phyloP scores from a whole-genome alignment of 345 rosid species.

The Salix koriyanagi region DNA sequence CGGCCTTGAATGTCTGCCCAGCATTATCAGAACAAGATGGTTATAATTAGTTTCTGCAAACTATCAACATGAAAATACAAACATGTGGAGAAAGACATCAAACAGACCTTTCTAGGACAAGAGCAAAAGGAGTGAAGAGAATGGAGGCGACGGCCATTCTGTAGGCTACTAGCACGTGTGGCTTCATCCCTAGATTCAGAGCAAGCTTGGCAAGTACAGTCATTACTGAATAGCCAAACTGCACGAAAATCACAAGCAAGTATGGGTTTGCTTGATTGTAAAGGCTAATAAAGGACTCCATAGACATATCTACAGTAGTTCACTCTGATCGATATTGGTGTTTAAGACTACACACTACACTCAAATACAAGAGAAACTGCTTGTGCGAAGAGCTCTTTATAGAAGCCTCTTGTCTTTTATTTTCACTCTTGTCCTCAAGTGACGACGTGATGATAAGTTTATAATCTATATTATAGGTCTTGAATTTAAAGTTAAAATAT shows the following conservation, averaged over 20 bases:
- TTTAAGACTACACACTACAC: not conserved
- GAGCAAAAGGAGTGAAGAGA: not conserved
- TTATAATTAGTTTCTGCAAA: not conserved
- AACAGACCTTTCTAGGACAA: not conserved
- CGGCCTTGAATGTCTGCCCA: not conserved
- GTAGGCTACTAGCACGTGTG: not conserved
- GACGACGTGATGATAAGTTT: too few relatives aligned
- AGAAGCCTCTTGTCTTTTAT: not conserved
- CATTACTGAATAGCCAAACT: not conserved
- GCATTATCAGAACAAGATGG: not conserved
- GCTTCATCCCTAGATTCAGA: not conserved
- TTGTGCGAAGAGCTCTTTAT: not conserved
- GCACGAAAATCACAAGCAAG: not conserved
- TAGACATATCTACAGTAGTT: not conserved
- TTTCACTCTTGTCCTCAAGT: too few relatives aligned
- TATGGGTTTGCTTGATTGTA: not conserved
- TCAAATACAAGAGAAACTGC: not conserved
- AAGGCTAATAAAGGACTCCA: not conserved
- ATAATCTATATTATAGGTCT: fast-evolving
- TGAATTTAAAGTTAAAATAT: fast-evolving
- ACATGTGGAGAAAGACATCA: not conserved
- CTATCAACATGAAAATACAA: not conserved
- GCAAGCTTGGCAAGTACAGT: not conserved
- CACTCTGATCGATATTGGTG: not conserved
- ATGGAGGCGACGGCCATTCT: not conserved